phyloP scores from a whole-genome alignment of 2,329 filamentous ascomycete genomes.

The Raffaelea ambrosiae region DNA sequence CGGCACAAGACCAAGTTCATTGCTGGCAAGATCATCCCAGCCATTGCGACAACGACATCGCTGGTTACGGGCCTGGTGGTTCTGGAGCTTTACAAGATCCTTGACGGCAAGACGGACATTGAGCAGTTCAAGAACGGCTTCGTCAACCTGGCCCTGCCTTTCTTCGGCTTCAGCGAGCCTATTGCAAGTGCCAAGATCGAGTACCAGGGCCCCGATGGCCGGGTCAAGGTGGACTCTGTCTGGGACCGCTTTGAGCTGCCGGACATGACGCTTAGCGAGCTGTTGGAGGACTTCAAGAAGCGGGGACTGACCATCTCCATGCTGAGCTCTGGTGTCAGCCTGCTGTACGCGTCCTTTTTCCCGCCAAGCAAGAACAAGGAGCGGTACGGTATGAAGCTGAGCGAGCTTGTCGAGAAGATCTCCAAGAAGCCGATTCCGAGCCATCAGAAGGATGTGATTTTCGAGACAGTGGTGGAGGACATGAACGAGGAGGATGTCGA shows the following conservation, averaged over 20 bases:
- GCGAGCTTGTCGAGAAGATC: constrained; percentile 76
- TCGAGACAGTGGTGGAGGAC: constrained; percentile 92
- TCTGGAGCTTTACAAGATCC: constrained; percentile 89
- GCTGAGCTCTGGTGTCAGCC: constrained; percentile 93
- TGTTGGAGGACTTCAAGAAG: constrained; percentile 72
- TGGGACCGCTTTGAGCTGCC: constrained; percentile 95
- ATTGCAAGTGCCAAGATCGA: constrained; percentile 89
- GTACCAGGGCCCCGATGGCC: constrained; percentile 71
- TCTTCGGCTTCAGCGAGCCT: constrained; percentile 97
- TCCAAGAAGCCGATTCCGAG: constrained; percentile 86
- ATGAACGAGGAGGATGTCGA: constrained; percentile 87
- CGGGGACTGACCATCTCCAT: constrained; percentile 79
- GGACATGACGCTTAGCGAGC: constrained; percentile 75
- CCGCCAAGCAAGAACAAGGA: constrained; percentile 72
- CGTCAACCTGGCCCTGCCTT: constrained; percentile 89
- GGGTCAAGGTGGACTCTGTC: constrained; percentile 84
- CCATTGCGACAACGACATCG: constrained; percentile 94
- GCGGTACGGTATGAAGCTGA: constrained; percentile 73
- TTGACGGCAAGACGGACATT: constrained; percentile 92
- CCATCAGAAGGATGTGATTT: constrained; percentile 92
- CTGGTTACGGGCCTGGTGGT: constrained; percentile 90
- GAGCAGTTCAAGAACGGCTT: constrained; percentile 99
- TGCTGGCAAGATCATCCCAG: constrained; percentile 97
- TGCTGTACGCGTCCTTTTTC: constrained; percentile 93
- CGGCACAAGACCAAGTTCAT: constrained; percentile 99